These are phyloP conservation scores for Coemansia sp. DNA, from an alignment of 192 early-diverging fungal species.

Conservation along the genomic window DNA sequence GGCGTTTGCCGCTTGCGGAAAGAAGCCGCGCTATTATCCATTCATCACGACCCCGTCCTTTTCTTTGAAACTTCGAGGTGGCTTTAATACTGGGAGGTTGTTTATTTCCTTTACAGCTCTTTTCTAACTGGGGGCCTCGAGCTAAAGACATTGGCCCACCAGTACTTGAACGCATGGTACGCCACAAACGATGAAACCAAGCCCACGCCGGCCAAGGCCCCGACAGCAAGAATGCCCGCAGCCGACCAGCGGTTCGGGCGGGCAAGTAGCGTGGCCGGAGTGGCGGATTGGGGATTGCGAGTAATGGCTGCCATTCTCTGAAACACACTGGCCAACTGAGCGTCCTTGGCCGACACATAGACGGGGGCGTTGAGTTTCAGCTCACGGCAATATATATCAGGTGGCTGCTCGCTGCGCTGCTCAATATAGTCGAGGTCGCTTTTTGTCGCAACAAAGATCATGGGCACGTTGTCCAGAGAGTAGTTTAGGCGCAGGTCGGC, in stretches of 20 bases:
- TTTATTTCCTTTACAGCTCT: no score
- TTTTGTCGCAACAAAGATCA: constrained; percentile 92
- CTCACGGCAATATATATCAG: constrained; percentile 89
- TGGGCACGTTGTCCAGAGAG: constrained; percentile 76
- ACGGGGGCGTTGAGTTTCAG: constrained; percentile 84
- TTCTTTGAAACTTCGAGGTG: no score
- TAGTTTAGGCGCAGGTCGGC: constrained; percentile 75
- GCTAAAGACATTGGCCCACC: constrained; percentile 22
- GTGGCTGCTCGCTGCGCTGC: constrained; percentile 74
- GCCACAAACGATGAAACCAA: constrained; percentile 37
- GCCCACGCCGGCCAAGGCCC: constrained; percentile 35
- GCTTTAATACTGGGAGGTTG: no score
- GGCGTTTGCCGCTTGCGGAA: no score
- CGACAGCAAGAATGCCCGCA: constrained; percentile 22
- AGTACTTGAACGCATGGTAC: constrained; percentile 38
- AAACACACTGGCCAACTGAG: constrained; percentile 83
- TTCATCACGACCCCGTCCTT: no score
- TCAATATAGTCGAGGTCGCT: constrained; percentile 84
- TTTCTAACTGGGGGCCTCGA: neutral
- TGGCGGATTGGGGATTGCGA: constrained; percentile 37
- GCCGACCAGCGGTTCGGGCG: constrained; percentile 34
- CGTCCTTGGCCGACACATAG: constrained; percentile 79
- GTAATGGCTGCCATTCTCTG: constrained; percentile 69
- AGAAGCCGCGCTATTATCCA: no score
- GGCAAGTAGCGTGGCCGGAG: constrained; percentile 26